Evolutionary conservation across 2,329 filamentous ascomycete species (phyloP), one percentile per base, ranked within the genome.

Genomic region (Fusarium sulawesiense): DNA sequence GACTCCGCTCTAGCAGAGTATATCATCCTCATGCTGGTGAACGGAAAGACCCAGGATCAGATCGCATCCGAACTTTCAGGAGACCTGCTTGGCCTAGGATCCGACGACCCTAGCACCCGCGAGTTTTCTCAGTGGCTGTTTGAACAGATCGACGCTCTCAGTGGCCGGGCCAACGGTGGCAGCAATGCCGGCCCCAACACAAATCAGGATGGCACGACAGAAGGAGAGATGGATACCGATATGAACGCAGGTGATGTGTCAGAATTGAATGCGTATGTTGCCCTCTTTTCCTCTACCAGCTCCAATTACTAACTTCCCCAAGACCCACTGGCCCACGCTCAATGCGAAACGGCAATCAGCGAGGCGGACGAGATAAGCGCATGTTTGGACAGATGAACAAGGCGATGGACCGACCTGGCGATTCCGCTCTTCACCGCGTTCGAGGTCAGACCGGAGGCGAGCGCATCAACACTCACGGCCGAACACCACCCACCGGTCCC

Each of bases 91-190:
- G 90, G 90, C 60, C 87, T 98, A 7, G 89, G 89, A 4, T 90
- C 93, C 48, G 94, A 97, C 64, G 95, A 98, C 74, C 89, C 92
- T 53, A 91, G 90, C 70, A 93, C 93, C 10, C 88, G 88, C 66
- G 91, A 94, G 57, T 98, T 99, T 78, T 90, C 94, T 66, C 87
- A 86, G 78, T 99, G 96, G 96, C 84, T 99, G n/a, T 98, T 98
- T 78, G 88, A 94, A 58, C 92, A 97, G 78, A 91, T 97, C 65
- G 88, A 91, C 47, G 70, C 83, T 14, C 84, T 96, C 66, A 89
- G 91, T 75, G 83, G 84, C 50, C 88, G 91, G 77, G 76, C 90
- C 63, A 90, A 89, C 70, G 87, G 87, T 25, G 80, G 76, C 20
- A 77, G 55, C 34, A 76, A 78, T 47, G 75, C 74, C 37, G 61